Base-by-base conservation (phyloP, 1,139 yeast species). In the Wickerhamomyces sp. region DNA sequence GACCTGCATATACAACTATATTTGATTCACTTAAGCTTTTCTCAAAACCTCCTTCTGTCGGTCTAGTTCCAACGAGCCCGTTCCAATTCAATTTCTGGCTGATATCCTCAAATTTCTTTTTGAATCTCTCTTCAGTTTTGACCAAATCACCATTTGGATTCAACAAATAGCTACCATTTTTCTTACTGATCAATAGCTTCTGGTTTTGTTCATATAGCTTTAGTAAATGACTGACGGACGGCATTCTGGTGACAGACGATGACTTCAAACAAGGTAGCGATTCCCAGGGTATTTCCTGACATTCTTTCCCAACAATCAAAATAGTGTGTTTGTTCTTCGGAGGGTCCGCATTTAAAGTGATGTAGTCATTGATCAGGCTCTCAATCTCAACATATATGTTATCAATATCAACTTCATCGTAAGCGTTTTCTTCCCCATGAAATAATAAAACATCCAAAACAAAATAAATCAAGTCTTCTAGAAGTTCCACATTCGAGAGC, bases 221-320 rank as follows among this genome's bases (percentile, higher is more conserved):
- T 1, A 67, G 40, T n/a, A 86, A 60, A 35, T 70, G 54, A 1
- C 61, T 55, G 10, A 85, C 52, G 0, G 95, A 82, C 0, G 96
- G 95, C 57, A 89, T 75, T 44, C 97, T 68, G 0, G 95, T 76
- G 0, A 86, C 74, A 0, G 95, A 78, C 32, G 63, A 64, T 0
- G 56, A 55, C 35, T 74, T 60, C 41, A 90, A 58, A 35, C 74
- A 68, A 0, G 78, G 72, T 27, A 90, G 59, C 0, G 89, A 81
- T 56, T 92, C 98, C 97, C 97, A 92, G 0, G 97, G 97, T 35
- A 92, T 69, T 22, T 65, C 61, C 12, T 76, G 75, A 49, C 94
- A 81, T 8, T 65, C 64, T 33, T 79, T 70, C 35, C 89, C 81
- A 4, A 88, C 76, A 9, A 92, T 66, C 37, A 92, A 63, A 3